Base-by-base conservation (phyloP, 768 basidiomycete species). In the Russula vinacea region DNA sequence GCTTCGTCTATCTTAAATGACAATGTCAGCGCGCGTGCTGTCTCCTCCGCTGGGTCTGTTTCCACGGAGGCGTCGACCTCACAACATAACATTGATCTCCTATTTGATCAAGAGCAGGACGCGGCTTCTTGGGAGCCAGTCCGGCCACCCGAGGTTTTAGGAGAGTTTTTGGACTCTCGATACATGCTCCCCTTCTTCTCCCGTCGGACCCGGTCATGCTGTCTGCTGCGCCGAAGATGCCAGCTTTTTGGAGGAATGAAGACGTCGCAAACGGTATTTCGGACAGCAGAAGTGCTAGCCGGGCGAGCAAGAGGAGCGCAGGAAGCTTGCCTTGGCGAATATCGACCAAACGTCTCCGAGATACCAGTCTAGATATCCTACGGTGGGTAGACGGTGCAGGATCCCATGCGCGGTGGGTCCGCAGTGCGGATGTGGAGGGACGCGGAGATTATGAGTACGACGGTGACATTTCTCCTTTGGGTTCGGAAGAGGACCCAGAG, bases 151-250 rank as follows among this genome's bases (percentile, higher is more conserved):
- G 89, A 90, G 70, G 87, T 87, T 29, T 81, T 94, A 1, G 94
- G 94, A 35, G 97, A 99, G 73, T 76, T 98, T 29, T 78, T 98
- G 67, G 94, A 99, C 74, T 94, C 92, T 29, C 83, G 94, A 67
- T 85, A 89, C 73, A 98, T 98, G 94, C 82, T 98, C 26, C 93
- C 92, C 79, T 96, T 54, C 79, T 85, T 24, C 85, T 97, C 55
- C 95, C 95, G 8, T 85, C 87, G 22, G 87, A 93, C 73, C 87
- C 89, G 37, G 84, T 85, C 44, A 79, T 91, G 73, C 78, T 95
- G 9, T 86, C 89, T 22, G 90, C 89, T 7, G 76, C 83, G 3
- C 87, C 90, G 0, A 80, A 74, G 55, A 84, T 80, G 69, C 71
- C 76, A 22, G 67, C 73, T n/a, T 65, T 75, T 11, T 66, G 74